Evolutionary conservation across 495 filamentous ascomycete genomes (phyloP).

Genomic region (Evernia prunastri): DNA sequence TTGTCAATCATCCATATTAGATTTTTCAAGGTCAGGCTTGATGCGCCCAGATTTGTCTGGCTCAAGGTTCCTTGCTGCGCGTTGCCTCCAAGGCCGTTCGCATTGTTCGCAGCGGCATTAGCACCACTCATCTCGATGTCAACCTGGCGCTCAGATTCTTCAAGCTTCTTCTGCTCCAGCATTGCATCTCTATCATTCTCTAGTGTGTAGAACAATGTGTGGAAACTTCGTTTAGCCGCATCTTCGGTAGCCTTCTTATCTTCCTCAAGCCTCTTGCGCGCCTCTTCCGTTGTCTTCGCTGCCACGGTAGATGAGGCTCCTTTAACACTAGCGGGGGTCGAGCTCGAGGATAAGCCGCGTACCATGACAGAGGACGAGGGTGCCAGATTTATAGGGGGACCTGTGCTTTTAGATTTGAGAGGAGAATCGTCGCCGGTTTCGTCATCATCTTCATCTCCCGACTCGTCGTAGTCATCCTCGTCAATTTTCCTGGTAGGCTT

Average conservation of each 20-base stretch:
- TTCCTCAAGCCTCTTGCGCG: conserved; percentile 88
- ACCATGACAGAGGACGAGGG: conserved; percentile 31
- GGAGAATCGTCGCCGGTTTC: conserved; percentile 64
- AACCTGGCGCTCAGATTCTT: conserved; percentile 91
- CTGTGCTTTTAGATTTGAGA: conserved; percentile 54
- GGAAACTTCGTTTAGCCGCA: conserved; percentile 78
- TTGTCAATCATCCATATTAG: conserved; percentile 91
- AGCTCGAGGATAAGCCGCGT: conserved; percentile 22
- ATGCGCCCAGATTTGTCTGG: conserved; percentile 89
- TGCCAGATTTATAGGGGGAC: conserved; percentile 35
- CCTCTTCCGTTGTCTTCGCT: conserved; percentile 68
- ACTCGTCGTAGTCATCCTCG: conserved; percentile 75
- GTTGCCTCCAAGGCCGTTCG: conserved; percentile 39
- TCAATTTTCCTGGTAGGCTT: conserved; percentile 67
- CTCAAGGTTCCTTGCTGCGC: conserved; percentile 77
- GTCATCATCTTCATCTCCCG: conserved; percentile 80
- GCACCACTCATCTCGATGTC: conserved; percentile 74
- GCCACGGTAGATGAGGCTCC: conserved; percentile 40
- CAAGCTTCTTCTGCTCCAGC: conserved; percentile 94
- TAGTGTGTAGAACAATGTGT: conserved; percentile 87
- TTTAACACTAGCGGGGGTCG: conserved; percentile 29
- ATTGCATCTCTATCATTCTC: conserved; percentile 94
- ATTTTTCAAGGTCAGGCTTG: conserved; percentile 94
- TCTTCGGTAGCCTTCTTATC: conserved; percentile 91
- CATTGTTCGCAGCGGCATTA: conserved; percentile 41